Base-by-base conservation (phyloP, 768 basidiomycete genomes). In the Agrocybe pediades region DNA sequence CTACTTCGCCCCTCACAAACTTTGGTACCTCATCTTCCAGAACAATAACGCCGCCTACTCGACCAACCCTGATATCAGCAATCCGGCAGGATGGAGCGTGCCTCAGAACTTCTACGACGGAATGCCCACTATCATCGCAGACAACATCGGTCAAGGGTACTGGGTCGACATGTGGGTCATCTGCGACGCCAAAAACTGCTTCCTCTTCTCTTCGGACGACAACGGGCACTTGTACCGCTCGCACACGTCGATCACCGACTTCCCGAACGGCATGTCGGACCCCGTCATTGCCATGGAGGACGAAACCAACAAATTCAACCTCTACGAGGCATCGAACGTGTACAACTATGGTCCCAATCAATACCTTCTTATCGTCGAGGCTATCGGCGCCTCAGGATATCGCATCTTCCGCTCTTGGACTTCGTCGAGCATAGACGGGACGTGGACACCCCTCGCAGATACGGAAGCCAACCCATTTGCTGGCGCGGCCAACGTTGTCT, bases 81-180 rank as follows among this genome's bases (percentile, higher is more conserved):
- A 60, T 44, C 59, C 62, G 2, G 50, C 16, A 4, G 62, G 59
- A 6, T 60, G 62, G 62, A 58, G 42, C 3, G 51, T 57, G 1
- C 11, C 44, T 52, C 2, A 55, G 50, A 40, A 56, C 54, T 60
- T 63, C 51, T 60, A 55, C 55, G 36, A 27, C 40, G 44, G 19
- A 1, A 54, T 53, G n/a, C 59, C 59, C 8, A 16, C 17, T 17
- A 63, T 55, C 30, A 49, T 63, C 16, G 51, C 15, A 27, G 29
- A 58, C 41, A 60, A 63, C 39, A 58, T 57, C 20, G 59, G 59
- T 2, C 20, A 40, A 21, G 60, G 58, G 7, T 56, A 58, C 26
- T 62, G 60, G 62, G 47, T 64, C 16, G 62, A 64, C 50, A 58
- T 64, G 56, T 64, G 62, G 62, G 62, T 61, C 33, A 64, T 64